Evolutionary conservation across 164 flowering plant genomes (phyloP).

Genomic region (Saururus chinensis): DNA sequence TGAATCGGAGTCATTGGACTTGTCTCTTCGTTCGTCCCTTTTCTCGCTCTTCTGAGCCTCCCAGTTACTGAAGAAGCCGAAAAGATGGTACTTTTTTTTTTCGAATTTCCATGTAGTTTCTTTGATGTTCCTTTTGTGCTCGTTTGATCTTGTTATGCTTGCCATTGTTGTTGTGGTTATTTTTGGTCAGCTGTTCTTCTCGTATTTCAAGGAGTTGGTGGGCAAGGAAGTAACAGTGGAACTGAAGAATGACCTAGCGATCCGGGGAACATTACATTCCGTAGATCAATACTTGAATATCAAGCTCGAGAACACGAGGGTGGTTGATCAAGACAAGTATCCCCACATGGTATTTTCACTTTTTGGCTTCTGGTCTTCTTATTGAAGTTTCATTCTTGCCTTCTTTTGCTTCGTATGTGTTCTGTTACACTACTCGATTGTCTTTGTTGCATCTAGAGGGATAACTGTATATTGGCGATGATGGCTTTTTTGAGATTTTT

Average conservation of each 20-base stretch:
- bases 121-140: too few relatives aligned
- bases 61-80: too few relatives aligned
- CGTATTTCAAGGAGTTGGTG: conserved; percentile 93
- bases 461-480: too few relatives aligned
- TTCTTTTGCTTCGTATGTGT: not conserved
- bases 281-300: conserved; percentile 96
- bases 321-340: conserved; percentile 91
- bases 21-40: too few relatives aligned
- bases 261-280: conserved; percentile 84
- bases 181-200: conserved; percentile 61
- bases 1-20: too few relatives aligned
- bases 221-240: conserved; percentile 96
- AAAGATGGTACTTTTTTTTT: too few relatives aligned
- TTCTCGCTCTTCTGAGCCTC: too few relatives aligned
- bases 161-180: not conserved
- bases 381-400: not conserved
- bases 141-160: too few relatives aligned
- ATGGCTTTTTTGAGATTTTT: too few relatives aligned
- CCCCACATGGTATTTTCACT: conserved; percentile 73
- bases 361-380: not conserved
- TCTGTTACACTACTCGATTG: not conserved
- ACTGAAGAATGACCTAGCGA: conserved; percentile 88
- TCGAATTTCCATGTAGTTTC: too few relatives aligned
- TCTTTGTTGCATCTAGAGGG: too few relatives aligned
- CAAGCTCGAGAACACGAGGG: conserved; percentile 92